Percentiles rank a stretch among this genome's conserved stretches.
phyloP scores from a whole-genome alignment of 495 filamentous ascomycete genomes.

The Xanthoparmelia taractica region DNA sequence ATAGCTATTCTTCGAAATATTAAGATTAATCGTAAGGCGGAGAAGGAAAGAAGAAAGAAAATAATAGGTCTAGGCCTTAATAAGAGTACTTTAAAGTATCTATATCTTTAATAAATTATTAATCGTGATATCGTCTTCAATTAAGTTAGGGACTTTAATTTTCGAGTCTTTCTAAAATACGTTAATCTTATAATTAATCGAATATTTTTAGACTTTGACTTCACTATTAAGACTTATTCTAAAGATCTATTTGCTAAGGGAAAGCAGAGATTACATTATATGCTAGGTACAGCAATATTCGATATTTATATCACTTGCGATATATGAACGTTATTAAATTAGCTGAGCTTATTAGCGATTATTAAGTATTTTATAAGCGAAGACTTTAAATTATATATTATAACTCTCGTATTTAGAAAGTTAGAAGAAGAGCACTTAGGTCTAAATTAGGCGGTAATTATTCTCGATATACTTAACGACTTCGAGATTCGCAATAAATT shows the following conservation, averaged over 20 bases:
- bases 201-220: too few species aligned
- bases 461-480: background rate
- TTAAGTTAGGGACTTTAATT: background rate
- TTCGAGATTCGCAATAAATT: background rate
- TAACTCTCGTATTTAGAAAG: background rate
- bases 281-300: background rate
- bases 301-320: conserved; percentile 1
- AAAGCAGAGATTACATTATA: background rate
- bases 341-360: too few species aligned
- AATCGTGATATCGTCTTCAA: background rate
- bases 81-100: too few species aligned
- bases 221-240: too few species aligned
- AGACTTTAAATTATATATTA: too few species aligned
- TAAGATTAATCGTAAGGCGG: background rate
- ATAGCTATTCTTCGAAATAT: background rate
- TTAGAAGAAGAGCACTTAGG: background rate
- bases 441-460: background rate
- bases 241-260: too few species aligned
- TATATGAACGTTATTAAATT: background rate
- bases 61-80: background rate
- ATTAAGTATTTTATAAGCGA: too few species aligned
- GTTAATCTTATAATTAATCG: background rate
- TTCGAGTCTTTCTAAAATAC: background rate
- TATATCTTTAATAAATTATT: too few species aligned
- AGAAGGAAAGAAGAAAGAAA: background rate